Conservation (phyloP, 2,329 filamentous ascomycete species). For the Dactylellina parvicollis region DNA sequence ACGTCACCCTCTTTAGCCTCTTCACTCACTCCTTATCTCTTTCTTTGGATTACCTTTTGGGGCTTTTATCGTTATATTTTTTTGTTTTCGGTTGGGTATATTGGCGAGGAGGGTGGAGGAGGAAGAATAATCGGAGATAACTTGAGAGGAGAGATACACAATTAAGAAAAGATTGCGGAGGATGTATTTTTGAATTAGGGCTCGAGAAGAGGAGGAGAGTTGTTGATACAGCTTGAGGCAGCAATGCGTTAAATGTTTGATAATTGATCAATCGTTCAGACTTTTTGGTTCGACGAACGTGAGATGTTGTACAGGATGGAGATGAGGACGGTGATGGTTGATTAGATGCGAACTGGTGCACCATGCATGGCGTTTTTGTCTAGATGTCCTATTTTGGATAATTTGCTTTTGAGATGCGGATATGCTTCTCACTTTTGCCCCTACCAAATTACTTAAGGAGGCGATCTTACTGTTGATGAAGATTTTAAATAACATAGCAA, state of each 20-base stretch:
- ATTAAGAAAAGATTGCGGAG: neutral
- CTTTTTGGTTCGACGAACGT: neutral
- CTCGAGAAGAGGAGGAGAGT: slow-evolving; percentile 1
- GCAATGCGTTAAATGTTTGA: slow-evolving; percentile 30
- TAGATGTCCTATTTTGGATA: too few relatives aligned
- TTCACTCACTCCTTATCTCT: slow-evolving; percentile 33
- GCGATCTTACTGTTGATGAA: too few relatives aligned
- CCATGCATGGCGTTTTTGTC: neutral
- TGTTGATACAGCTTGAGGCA: slow-evolving; percentile 32
- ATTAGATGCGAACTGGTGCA: too few relatives aligned
- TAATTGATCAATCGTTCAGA: slow-evolving; percentile 33
- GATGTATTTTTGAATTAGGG: neutral
- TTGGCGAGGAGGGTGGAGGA: neutral
- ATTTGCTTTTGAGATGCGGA: too few relatives aligned
- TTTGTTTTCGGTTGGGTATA: neutral
- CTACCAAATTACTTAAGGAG: too few relatives aligned
- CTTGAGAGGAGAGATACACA: neutral
- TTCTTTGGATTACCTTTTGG: slow-evolving; percentile 8
- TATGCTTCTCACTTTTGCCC: too few relatives aligned
- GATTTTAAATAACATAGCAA: too few relatives aligned
- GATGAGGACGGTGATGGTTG: neutral
- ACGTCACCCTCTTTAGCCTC: slow-evolving; percentile 3
- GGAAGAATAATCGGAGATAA: neutral
- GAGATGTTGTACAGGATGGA: neutral
- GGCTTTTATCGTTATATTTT: slow-evolving; percentile 4